These are phyloP conservation scores for Nicotiana undulata DNA, from an alignment of 257 asterid species.

Conservation along the genomic window DNA sequence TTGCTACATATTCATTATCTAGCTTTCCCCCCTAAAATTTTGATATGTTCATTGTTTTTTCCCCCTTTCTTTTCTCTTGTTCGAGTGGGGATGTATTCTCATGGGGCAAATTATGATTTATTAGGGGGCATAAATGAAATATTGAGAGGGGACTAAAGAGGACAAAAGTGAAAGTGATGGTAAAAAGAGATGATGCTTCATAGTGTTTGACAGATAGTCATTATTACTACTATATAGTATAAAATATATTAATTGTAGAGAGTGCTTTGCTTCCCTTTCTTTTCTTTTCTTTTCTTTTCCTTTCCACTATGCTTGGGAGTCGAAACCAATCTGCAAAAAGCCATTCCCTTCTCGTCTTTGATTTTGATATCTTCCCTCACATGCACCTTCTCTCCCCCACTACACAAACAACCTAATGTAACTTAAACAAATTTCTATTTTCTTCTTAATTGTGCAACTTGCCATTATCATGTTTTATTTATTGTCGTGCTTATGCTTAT, in stretches of 20 bases:
- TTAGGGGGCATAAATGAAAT: not conserved
- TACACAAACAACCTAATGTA: not conserved
- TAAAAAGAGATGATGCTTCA: not conserved
- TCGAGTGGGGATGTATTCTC: not conserved
- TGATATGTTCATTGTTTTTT: not conserved
- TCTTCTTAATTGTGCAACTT: not conserved
- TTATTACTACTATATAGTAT: not conserved
- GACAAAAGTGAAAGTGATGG: not conserved
- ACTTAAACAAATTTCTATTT: not conserved
- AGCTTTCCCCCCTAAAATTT: not conserved
- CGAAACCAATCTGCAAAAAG: not conserved
- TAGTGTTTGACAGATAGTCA: not conserved
- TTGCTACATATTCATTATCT: too few species aligned
- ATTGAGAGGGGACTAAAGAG: not conserved
- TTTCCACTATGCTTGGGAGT: slow-evolving; percentile 8
- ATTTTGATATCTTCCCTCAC: not conserved
- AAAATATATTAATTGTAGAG: not conserved
- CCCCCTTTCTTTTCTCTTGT: not conserved
- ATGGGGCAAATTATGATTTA: not conserved
- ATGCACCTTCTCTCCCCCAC: not conserved
- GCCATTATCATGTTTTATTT: too few species aligned
- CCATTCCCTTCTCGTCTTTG: not conserved
- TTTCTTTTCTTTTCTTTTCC: not conserved
- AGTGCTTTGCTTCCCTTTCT: not conserved
- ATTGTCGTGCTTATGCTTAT: too few species aligned